Conservation (phyloP, 2,329 filamentous ascomycete species). For the Cercospora sp. region DNA sequence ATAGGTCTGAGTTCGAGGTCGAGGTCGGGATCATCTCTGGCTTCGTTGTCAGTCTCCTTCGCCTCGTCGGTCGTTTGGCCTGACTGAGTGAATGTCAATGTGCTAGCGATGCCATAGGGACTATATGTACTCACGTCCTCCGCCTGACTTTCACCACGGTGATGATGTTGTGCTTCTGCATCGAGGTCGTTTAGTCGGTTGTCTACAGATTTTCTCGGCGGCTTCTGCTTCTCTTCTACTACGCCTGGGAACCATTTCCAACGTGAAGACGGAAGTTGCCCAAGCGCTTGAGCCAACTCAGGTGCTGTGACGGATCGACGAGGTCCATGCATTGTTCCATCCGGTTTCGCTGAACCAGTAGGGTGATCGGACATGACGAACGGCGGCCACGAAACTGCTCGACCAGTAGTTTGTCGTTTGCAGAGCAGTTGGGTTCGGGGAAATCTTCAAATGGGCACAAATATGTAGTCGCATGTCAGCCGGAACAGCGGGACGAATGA, state of each 20-base stretch:
- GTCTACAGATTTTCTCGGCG: background rate
- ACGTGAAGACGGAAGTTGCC: slow-evolving; percentile 1
- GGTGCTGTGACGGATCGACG: slow-evolving; percentile 24
- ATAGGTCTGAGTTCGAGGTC: background rate
- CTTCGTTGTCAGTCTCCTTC: background rate
- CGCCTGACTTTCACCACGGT: background rate
- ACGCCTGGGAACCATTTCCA: slow-evolving; percentile 1
- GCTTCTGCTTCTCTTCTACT: slow-evolving; percentile 8
- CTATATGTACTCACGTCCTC: background rate
- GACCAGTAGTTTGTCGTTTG: background rate
- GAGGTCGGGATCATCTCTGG: background rate
- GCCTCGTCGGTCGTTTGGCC: background rate
- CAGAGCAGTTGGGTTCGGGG: background rate
- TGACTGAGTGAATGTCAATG: background rate
- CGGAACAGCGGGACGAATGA: background rate
- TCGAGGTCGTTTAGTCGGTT: slow-evolving; percentile 23
- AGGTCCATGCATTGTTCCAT: slow-evolving; percentile 33
- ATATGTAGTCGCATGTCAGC: background rate
- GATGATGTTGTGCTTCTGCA: background rate
- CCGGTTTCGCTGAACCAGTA: slow-evolving; percentile 29
- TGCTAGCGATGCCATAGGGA: background rate
- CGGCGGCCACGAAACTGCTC: background rate
- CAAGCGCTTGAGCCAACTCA: slow-evolving; percentile 23
- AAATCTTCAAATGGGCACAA: background rate
- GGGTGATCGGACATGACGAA: background rate